A percentile compares a stretch with the other conserved stretches of the same genome.
phyloP scores from a whole-genome alignment of 2,329 filamentous ascomycete genomes.

The Chaetomium globosum region DNA sequence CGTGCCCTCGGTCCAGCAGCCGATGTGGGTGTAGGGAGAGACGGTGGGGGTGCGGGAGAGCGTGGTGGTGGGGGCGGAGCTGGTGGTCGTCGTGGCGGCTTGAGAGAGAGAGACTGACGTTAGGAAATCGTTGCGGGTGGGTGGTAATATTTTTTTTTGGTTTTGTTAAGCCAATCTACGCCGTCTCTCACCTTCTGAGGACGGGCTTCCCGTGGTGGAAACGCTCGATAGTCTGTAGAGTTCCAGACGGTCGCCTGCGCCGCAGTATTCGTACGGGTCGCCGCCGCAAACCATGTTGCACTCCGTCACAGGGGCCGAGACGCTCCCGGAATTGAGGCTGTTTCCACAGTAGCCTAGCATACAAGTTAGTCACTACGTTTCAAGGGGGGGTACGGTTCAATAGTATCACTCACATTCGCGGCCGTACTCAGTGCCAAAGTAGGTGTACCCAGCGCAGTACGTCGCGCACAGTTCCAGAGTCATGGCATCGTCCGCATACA shows the following conservation, averaged over 20 bases:
- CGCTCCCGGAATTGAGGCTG: conserved; percentile 41
- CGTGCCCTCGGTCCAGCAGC: conserved; percentile 53
- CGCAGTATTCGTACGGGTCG: conserved; percentile 45
- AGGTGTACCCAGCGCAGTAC: conserved; percentile 44
- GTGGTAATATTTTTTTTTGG: neutral
- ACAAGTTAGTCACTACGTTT: conserved; percentile 19
- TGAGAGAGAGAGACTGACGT: conserved; percentile 6
- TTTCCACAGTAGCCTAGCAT: conserved; percentile 46
- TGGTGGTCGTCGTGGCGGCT: conserved; percentile 31
- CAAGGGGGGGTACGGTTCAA: neutral
- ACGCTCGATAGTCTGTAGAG: conserved; percentile 41
- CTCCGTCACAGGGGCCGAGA: conserved; percentile 40
- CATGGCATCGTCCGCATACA: conserved; percentile 43
- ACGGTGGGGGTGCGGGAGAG: conserved; percentile 45
- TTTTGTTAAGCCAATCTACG: neutral
- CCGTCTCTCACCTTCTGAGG: conserved; percentile 27
- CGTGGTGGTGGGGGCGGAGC: conserved; percentile 39
- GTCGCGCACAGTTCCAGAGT: conserved; percentile 46
- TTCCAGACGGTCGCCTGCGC: conserved; percentile 44
- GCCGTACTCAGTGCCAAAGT: conserved; percentile 46
- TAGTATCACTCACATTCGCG: conserved; percentile 41
- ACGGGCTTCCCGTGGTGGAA: conserved; percentile 23
- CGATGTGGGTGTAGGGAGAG: conserved; percentile 49
- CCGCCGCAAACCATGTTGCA: conserved; percentile 47
- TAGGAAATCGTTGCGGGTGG: conserved; percentile 1